A percentile compares a stretch with the other conserved stretches of the same genome.
Evolutionary conservation across 2,329 filamentous ascomycete genomes (phyloP).

Genomic region (Fusarium scirpi): DNA sequence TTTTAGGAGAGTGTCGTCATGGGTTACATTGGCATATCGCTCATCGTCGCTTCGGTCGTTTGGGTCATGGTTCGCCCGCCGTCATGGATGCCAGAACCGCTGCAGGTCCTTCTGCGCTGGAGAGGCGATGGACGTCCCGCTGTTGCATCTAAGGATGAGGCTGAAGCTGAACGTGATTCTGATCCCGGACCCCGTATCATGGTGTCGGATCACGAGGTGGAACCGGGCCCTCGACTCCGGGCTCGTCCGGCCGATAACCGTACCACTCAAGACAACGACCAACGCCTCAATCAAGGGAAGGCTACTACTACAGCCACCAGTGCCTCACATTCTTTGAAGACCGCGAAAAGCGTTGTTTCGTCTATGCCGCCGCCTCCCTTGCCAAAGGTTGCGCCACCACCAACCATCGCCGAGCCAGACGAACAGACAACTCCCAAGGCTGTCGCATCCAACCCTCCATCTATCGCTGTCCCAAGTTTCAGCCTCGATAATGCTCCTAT

Average conservation of each 20-base stretch:
- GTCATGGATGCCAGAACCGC: constrained; percentile 56
- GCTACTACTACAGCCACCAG: constrained; percentile 15
- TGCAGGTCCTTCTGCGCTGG: constrained; percentile 46
- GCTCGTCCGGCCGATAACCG: constrained; percentile 43
- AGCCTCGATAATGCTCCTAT: constrained; percentile 55
- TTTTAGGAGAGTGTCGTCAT: constrained; percentile 51
- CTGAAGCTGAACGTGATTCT: not conserved
- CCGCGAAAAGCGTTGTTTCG: constrained; percentile 45
- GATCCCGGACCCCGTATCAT: constrained; percentile 38
- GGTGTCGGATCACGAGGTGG: constrained; percentile 44
- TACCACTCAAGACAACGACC: constrained; percentile 28
- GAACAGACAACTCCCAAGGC: constrained; percentile 67
- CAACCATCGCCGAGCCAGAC: constrained; percentile 46
- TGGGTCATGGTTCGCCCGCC: constrained; percentile 67
- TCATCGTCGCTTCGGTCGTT: constrained; percentile 71
- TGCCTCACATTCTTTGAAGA: constrained; percentile 1
- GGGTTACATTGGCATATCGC: constrained; percentile 70
- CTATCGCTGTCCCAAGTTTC: constrained; percentile 58
- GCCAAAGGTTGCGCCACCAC: constrained; percentile 46
- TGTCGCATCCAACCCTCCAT: constrained; percentile 42
- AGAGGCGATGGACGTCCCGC: constrained; percentile 22
- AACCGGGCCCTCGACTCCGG: constrained; percentile 42
- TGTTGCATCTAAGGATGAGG: constrained; percentile 16
- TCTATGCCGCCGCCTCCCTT: constrained; percentile 56
- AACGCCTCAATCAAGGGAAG: constrained; percentile 17